Base-by-base conservation (phyloP, 2,329 filamentous ascomycete genomes). In the Xylariaceae sp. region DNA sequence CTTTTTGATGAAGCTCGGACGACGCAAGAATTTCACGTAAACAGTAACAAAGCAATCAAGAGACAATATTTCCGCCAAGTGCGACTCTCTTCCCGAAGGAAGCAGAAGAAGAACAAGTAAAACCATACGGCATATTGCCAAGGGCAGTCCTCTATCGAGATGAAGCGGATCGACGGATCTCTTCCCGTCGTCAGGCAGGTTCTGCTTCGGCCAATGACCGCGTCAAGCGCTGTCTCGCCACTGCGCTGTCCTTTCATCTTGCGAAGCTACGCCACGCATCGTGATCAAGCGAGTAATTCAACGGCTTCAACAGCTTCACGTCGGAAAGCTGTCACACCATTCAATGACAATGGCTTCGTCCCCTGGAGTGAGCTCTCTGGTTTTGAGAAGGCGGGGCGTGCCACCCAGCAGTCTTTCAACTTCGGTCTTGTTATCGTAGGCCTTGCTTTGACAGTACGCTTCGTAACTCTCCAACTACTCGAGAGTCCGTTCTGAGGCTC, bases 341-440 rank as follows among this genome's bases (percentile, higher is more conserved):
- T 92, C 69, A 94, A 91, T 67, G 93, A 97, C 67, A 88, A 91
- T 69, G 93, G 93, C 6, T 81, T 82, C 64, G 86, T 96, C 1
- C 84, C 86, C 3, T 97, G 93, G 93, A 81, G 78, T 2, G 81
- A 94, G 57, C 82, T 97, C 2, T 91, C 87, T 0, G 78, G 76
- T 0, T 78, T 78, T 52, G 93, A 97, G 73, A 97, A 96, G 74
- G 86, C 87, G 2, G 88, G 88, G 23, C 84, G 93, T 45, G 89
- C 91, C 7, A 93, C 90, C 0, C 92, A 97, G 74, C 93, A 97
- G 74, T 89, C 88, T 13, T 88, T 96, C 78, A 97, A 97, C 74
- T 85, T 96, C 65, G 81, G 88, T 65, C 75, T 97, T 63, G 85
- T 97, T 7, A 66, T 91, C 1, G 78, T 87, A 6, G 93, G 93